Evolutionary conservation across 371 early-diverging fungal genomes (phyloP).

Genomic region (Mucor plumbeus): DNA sequence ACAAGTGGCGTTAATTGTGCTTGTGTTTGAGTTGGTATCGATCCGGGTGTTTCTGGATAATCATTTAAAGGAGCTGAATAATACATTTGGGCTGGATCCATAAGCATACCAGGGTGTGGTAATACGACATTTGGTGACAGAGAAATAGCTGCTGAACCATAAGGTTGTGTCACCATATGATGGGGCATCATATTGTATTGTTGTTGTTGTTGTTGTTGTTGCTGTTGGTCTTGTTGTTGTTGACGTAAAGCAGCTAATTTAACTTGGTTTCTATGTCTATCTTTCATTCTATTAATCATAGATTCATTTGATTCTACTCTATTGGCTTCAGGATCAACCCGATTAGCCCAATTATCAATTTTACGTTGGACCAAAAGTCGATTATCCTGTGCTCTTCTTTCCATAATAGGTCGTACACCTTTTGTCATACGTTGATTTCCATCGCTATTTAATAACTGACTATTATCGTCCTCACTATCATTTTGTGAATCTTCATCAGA

Average conservation of each 20-base stretch:
- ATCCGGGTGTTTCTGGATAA: neutral
- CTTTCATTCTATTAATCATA: constrained; percentile 51
- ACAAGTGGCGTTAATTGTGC: neutral
- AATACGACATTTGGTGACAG: constrained; percentile 18
- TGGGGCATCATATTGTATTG: constrained; percentile 4
- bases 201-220: neutral
- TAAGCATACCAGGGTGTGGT: constrained; percentile 35
- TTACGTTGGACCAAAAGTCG: constrained; percentile 44
- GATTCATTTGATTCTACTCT: constrained; percentile 36
- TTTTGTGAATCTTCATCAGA: constrained; percentile 28
- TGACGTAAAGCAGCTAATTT: constrained; percentile 45
- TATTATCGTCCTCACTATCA: constrained; percentile 25
- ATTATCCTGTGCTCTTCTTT: constrained; percentile 44
- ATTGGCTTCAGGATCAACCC: constrained; percentile 41
- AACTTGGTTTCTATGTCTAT: constrained; percentile 48
- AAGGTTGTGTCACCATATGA: constrained; percentile 31
- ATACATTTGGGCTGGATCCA: constrained; percentile 27
- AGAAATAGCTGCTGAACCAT: constrained; percentile 17
- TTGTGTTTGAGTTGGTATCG: neutral
- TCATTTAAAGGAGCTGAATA: constrained; percentile 13
- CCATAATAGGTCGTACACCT: constrained; percentile 48
- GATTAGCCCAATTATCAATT: constrained; percentile 44
- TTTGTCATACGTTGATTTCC: constrained; percentile 29
- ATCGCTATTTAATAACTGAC: constrained; percentile 1
- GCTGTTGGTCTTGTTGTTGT: constrained; percentile 12